A percentile compares a stretch with the other conserved stretches of the same genome.
These are phyloP conservation scores for Macadamia integrifolia DNA, from an alignment of 164 flowering plant genomes.

Conservation along the genomic window DNA sequence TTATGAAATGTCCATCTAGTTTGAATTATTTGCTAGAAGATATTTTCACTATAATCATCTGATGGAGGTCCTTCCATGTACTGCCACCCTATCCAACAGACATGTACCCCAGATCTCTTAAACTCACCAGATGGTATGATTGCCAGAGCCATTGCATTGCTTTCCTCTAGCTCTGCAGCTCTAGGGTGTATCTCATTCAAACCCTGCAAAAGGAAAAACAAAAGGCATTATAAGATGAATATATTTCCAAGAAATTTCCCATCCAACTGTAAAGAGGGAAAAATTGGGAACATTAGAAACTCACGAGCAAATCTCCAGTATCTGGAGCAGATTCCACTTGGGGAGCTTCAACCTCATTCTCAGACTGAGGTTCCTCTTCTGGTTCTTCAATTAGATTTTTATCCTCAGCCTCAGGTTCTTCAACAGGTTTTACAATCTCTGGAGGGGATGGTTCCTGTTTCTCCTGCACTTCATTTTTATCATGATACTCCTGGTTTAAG, in stretches of 20 bases:
- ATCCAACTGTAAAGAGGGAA: not conserved
- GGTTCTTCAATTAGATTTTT: constrained; percentile 22
- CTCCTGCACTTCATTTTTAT: constrained; percentile 25
- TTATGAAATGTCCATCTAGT: too few relatives aligned
- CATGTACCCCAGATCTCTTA: too few relatives aligned
- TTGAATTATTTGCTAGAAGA: too few relatives aligned
- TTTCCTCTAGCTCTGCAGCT: constrained; percentile 70
- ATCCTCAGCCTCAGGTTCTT: constrained; percentile 39
- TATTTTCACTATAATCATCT: too few relatives aligned
- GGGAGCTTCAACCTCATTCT: constrained; percentile 41
- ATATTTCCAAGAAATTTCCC: not conserved
- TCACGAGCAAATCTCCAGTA: constrained; percentile 65
- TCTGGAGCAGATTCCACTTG: constrained; percentile 31
- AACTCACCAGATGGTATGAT: constrained; percentile 66
- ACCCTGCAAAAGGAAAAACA: constrained; percentile 42
- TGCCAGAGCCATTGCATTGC: constrained; percentile 92
- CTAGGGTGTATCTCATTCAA: constrained; percentile 63
- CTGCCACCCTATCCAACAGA: too few relatives aligned
- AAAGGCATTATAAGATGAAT: not conserved
- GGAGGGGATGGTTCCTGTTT: constrained; percentile 29
- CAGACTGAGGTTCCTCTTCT: constrained; percentile 43
- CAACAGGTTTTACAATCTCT: constrained; percentile 33
- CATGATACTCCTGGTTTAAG: constrained; percentile 46
- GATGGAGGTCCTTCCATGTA: too few relatives aligned
- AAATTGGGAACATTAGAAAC: constrained; percentile 2